A percentile compares a stretch with the other conserved stretches of the same genome.
These are phyloP conservation scores for Hymenoscyphus fructigenus DNA, from an alignment of 2,329 filamentous ascomycete genomes.

Conservation along the genomic window DNA sequence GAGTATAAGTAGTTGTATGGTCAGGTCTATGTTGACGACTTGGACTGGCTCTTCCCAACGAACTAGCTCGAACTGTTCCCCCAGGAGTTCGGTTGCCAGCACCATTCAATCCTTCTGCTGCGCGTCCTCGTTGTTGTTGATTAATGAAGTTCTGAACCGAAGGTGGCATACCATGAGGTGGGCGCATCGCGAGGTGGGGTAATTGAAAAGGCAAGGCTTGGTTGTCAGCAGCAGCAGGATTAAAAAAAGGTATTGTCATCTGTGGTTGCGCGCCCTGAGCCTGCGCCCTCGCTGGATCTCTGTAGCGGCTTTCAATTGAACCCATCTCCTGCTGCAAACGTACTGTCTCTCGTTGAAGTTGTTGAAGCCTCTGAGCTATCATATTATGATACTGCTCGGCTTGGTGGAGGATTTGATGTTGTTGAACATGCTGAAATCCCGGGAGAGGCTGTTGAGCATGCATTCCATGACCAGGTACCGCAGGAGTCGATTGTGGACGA, in stretches of 20 bases:
- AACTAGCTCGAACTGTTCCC: slow-evolving; percentile 26
- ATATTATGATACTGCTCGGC: slow-evolving; percentile 24
- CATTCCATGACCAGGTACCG: slow-evolving; percentile 22
- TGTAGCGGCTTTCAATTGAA: slow-evolving; percentile 25
- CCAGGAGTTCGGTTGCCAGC: slow-evolving; percentile 19
- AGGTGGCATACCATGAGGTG: slow-evolving; percentile 19
- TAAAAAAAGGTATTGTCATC: slow-evolving; percentile 4
- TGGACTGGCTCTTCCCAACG: slow-evolving; percentile 31
- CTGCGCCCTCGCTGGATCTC: slow-evolving; percentile 1
- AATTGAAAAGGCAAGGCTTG: slow-evolving; percentile 18
- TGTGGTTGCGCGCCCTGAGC: slow-evolving; percentile 3
- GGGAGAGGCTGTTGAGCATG: slow-evolving; percentile 28
- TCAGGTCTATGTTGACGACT: slow-evolving; percentile 36
- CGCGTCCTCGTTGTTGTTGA: slow-evolving; percentile 32
- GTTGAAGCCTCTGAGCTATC: slow-evolving; percentile 45
- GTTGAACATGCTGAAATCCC: slow-evolving; percentile 30
- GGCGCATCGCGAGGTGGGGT: slow-evolving; percentile 16
- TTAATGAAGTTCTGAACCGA: slow-evolving; percentile 28
- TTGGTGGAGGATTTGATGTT: slow-evolving; percentile 27
- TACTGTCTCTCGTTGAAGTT: slow-evolving; percentile 49
- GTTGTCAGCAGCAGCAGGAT: slow-evolving; percentile 15
- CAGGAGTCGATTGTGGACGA: slow-evolving; percentile 27
- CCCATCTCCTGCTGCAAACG: slow-evolving; percentile 41
- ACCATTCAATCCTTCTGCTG: slow-evolving; percentile 28
- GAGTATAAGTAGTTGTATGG: slow-evolving; percentile 45